These are phyloP conservation scores for Eutypa lata DNA, from an alignment of 2,329 filamentous ascomycete genomes.

Conservation along the genomic window DNA sequence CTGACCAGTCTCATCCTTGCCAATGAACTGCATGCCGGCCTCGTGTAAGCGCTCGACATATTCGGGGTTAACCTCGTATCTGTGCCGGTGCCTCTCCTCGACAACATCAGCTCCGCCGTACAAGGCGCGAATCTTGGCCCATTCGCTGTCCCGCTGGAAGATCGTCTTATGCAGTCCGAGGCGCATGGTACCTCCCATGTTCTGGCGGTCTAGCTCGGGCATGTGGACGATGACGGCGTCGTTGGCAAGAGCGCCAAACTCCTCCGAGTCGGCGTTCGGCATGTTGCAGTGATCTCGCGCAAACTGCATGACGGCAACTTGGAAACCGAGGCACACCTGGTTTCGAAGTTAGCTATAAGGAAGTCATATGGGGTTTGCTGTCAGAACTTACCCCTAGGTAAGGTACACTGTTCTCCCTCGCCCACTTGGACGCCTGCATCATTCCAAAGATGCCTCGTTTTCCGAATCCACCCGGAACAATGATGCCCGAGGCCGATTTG, in stretches of 20 bases:
- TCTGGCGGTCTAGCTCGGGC: slow-evolving; percentile 65
- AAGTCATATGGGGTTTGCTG: too few species aligned
- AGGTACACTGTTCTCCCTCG: slow-evolving; percentile 74
- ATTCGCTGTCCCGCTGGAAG: slow-evolving; percentile 74
- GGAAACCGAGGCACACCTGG: slow-evolving; percentile 73
- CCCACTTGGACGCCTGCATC: slow-evolving; percentile 84
- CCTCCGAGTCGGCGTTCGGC: slow-evolving; percentile 51
- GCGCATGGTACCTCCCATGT: slow-evolving; percentile 84
- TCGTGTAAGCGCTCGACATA: slow-evolving; percentile 66
- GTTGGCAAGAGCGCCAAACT: slow-evolving; percentile 53
- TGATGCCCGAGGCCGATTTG: slow-evolving; percentile 64
- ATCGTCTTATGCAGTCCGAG: slow-evolving; percentile 71
- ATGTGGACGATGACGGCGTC: slow-evolving; percentile 82
- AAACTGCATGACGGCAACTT: slow-evolving; percentile 87
- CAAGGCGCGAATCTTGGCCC: slow-evolving; percentile 72
- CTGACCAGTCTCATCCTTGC: slow-evolving; percentile 73
- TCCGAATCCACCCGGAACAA: slow-evolving; percentile 78
- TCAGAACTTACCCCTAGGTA: slow-evolving; percentile 68
- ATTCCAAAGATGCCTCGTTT: slow-evolving; percentile 82
- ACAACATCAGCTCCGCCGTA: slow-evolving; percentile 61
- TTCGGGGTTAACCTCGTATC: slow-evolving; percentile 86
- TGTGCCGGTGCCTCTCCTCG: slow-evolving; percentile 78
- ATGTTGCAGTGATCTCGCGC: slow-evolving; percentile 73
- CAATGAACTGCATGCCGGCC: slow-evolving; percentile 71
- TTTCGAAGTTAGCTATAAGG: too few species aligned